These are phyloP conservation scores for Aphanomyces astaci DNA, from an alignment of 352 stramenopile genomes.

Conservation along the genomic window DNA sequence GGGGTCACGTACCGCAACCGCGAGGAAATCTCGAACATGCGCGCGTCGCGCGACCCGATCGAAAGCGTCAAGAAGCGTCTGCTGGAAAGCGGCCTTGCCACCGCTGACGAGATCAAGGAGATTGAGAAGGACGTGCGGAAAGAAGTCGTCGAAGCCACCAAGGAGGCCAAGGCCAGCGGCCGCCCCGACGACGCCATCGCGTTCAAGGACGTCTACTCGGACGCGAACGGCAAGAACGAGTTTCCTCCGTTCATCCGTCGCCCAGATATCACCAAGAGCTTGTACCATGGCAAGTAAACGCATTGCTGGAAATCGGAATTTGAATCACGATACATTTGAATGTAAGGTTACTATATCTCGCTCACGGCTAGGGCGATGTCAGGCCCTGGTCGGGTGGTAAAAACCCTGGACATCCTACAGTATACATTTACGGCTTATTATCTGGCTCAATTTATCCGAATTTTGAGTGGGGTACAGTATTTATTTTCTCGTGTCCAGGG, in stretches of 20 bases:
- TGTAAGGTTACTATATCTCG: too few relatives aligned
- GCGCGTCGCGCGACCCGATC: conserved; percentile 97
- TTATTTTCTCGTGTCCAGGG: too few relatives aligned
- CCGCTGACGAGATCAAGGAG: conserved; percentile 97
- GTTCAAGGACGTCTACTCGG: conserved; percentile 86
- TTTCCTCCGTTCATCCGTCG: conserved; percentile 96
- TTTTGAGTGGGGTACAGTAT: too few relatives aligned
- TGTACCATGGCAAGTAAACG: conserved; percentile 73
- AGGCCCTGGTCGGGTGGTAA: too few relatives aligned
- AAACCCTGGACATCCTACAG: too few relatives aligned
- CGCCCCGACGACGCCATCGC: conserved; percentile 42
- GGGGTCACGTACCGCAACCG: conserved; percentile 99
- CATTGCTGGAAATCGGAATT: neutral
- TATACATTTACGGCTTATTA: too few relatives aligned
- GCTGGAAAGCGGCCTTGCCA: conserved; percentile 90
- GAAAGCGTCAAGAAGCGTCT: conserved; percentile 98
- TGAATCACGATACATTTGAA: too few relatives aligned
- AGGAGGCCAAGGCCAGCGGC: conserved; percentile 84
- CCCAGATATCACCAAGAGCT: conserved; percentile 93
- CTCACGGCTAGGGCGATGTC: too few relatives aligned
- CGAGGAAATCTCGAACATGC: conserved; percentile 99
- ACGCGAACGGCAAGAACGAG: conserved; percentile 85
- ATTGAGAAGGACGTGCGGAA: conserved; percentile 98
- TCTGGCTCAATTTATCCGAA: too few relatives aligned
- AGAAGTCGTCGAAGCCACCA: conserved; percentile 93